Evolutionary conservation across 176 grass and related monocot genomes (phyloP), one percentile per base, ranked within the genome.

Genomic region (Poa pratensis): DNA sequence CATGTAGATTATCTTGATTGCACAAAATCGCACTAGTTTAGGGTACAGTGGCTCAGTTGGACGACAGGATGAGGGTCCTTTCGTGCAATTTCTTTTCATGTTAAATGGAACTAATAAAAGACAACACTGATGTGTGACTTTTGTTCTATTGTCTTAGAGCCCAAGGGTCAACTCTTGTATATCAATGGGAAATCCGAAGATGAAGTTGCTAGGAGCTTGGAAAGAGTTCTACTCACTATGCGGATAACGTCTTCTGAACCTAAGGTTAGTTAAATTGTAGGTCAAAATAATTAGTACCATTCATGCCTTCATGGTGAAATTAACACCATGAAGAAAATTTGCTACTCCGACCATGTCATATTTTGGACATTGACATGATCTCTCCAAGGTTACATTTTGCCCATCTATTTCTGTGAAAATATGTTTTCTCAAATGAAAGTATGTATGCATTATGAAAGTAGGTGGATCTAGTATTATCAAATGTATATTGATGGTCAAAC

Each of bases 151-250:
- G 5, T 60, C 40, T 87, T 86, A 98, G 96, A 98, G 84, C 96
- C 96, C 20, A 95, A 88, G 80, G 93, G 96, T 66, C 95, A 98
- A 75, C 93, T 98, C 60, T 88, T 98, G 85, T 88, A 93, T 87
- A 93, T 98, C 74, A 92, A 98, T 80, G 93, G 95, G 48, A 93
- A 88, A 91, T 93, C 89, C 77, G 89, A 83, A 84, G 96, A 95
- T 75, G 96, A 98, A 91, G 96, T 98, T 73, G 85, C 83, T 57
- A 93, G 96, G 88, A 95, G 93, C 87, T 95, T 98, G 85, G 96
- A 98, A 81, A 93, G 96, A 90, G 93, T 93, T 52, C 40, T 98
- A 57, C 93, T 95, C 27, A 98, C 96, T 75, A 98, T 95, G 93
- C 89, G 84, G 73, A 95, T 95, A 81, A 94, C 87, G n/a, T 93